A percentile compares a stretch with the other conserved stretches of the same genome.
Conservation (phyloP, 1,284 basidiomycete species). For the Boletus mariae region DNA sequence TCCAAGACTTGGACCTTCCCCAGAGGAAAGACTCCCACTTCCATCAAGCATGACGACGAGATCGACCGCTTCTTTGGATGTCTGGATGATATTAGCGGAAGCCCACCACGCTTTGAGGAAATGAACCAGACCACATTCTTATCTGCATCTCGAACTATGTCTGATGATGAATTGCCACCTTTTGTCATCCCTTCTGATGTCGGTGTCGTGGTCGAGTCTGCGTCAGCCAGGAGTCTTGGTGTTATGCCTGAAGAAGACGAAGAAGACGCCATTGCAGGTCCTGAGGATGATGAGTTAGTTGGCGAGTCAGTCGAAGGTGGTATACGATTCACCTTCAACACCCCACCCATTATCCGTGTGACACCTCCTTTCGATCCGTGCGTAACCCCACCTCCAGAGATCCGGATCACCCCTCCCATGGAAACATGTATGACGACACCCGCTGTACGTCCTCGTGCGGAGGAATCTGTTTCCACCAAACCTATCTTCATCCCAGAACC, state of each 20-base stretch:
- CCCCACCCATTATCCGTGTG: slow-evolving; percentile 45
- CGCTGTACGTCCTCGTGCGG: slow-evolving; percentile 8
- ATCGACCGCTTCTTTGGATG: slow-evolving; percentile 73
- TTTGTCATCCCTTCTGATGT: slow-evolving; percentile 51
- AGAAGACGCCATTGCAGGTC: slow-evolving; percentile 34
- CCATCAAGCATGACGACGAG: slow-evolving; percentile 20
- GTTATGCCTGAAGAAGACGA: slow-evolving; percentile 47
- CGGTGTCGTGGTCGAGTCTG: slow-evolving; percentile 43
- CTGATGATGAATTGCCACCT: slow-evolving; percentile 42
- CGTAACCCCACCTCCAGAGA: slow-evolving; percentile 31
- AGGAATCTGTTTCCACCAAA: slow-evolving; percentile 4
- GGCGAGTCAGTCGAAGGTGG: slow-evolving; percentile 55
- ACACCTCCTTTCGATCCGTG: slow-evolving; percentile 42
- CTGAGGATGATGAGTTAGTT: slow-evolving; percentile 42
- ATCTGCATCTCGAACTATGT: slow-evolving; percentile 45
- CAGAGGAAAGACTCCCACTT: slow-evolving; percentile 29
- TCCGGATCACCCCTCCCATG: slow-evolving; percentile 20
- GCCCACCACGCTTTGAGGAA: slow-evolving; percentile 43
- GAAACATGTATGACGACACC: slow-evolving; percentile 12
- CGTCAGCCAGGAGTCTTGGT: slow-evolving; percentile 28
- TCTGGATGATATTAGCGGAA: slow-evolving; percentile 55
- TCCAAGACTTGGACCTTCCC: slow-evolving; percentile 73
- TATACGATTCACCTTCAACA: slow-evolving; percentile 66
- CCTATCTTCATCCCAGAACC: slow-evolving; percentile 18
- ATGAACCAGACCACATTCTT: slow-evolving; percentile 57